Conservation (phyloP, 2,329 filamentous ascomycete species). For the Ceratocystis ficicola region DNA sequence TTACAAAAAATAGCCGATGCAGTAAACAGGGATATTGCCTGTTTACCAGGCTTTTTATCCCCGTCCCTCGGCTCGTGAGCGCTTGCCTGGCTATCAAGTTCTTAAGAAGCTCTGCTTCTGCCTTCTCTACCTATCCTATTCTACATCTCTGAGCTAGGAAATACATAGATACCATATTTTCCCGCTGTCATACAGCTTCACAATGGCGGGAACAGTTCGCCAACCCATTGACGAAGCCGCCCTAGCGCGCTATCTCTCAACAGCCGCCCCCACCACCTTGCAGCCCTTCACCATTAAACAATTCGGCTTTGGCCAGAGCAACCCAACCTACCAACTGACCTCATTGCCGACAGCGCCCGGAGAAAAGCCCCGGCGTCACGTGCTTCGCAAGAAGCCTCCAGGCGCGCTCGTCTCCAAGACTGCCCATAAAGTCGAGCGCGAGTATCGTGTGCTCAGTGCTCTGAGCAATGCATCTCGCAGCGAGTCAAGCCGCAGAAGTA, state of each 20-base stretch:
- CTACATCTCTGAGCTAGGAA: too few relatives aligned
- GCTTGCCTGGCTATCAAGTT: neutral
- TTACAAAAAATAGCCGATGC: neutral
- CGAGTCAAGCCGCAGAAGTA: constrained; percentile 40
- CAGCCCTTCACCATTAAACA: constrained; percentile 30
- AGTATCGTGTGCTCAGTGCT: constrained; percentile 82
- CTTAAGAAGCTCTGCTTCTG: too few relatives aligned
- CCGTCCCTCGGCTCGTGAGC: neutral
- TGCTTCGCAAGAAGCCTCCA: constrained; percentile 97
- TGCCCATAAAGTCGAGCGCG: constrained; percentile 91
- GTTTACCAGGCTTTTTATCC: neutral
- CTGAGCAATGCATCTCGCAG: constrained; percentile 36
- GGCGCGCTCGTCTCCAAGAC: constrained; percentile 84
- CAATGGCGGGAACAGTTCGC: constrained; percentile 74
- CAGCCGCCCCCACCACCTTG: neutral
- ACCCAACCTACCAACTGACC: constrained; percentile 89
- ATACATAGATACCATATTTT: neutral
- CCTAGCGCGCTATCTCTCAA: constrained; percentile 61
- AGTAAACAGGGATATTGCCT: neutral
- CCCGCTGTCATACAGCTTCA: neutral
- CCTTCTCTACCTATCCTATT: too few relatives aligned
- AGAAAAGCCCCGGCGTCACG: constrained; percentile 57
- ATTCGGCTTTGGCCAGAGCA: constrained; percentile 96
- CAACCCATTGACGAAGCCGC: constrained; percentile 78
- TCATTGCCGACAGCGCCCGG: constrained; percentile 29